Conservation (phyloP, 257 asterid species). For the Marsdenia floribunda region DNA sequence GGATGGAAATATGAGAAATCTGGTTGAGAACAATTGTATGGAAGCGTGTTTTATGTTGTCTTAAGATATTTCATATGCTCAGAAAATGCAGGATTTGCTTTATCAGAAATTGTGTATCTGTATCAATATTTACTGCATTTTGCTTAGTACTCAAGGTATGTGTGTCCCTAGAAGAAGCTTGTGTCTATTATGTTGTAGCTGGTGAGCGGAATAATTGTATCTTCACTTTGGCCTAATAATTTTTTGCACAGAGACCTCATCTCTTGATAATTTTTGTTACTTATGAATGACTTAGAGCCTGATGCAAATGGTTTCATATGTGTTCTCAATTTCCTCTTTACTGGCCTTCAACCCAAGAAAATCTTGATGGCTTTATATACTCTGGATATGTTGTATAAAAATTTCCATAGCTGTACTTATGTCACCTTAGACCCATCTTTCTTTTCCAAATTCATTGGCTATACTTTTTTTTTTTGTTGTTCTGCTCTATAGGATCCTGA, state of each 20-base stretch:
- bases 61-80: neutral
- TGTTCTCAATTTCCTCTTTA: neutral
- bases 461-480: neutral
- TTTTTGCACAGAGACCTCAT: neutral
- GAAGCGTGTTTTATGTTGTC: neutral
- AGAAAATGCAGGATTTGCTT: neutral
- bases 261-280: neutral
- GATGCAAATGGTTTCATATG: neutral
- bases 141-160: neutral
- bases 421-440: neutral
- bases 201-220: neutral
- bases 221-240: neutral
- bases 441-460: neutral
- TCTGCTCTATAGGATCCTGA: conserved; percentile 52
- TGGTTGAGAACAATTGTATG: neutral
- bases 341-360: neutral
- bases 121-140: neutral
- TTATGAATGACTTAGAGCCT: neutral
- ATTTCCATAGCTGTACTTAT: neutral
- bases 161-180: neutral
- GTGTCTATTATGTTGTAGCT: neutral
- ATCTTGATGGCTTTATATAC: neutral
- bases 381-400: neutral
- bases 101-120: neutral
- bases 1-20: neutral